phyloP scores from a whole-genome alignment of 2,329 filamentous ascomycete species.

The Ascocoryne sarcoides region DNA sequence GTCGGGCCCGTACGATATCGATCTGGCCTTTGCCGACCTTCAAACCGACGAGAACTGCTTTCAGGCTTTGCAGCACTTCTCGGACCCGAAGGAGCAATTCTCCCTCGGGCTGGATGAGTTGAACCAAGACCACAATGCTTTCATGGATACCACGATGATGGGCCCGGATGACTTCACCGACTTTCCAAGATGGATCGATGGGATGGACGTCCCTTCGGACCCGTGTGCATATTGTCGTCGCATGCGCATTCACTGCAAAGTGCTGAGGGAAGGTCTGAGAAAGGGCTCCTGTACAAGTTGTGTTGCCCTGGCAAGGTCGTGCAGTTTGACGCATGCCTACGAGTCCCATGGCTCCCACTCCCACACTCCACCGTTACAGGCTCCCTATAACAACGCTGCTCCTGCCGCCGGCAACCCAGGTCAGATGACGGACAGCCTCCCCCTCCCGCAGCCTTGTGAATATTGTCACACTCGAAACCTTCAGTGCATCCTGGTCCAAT shows the following conservation, averaged over 20 bases:
- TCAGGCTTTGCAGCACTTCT: constrained; percentile 50
- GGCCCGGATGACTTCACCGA: constrained; percentile 37
- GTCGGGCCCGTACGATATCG: constrained; percentile 34
- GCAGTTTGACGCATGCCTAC: constrained; percentile 48
- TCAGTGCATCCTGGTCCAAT: constrained; percentile 14
- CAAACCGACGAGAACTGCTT: constrained; percentile 53
- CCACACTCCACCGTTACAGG: too few relatives aligned
- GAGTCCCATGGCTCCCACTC: too few relatives aligned
- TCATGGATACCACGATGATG: constrained; percentile 28
- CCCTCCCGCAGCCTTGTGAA: constrained; percentile 13
- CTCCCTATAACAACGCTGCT: background rate
- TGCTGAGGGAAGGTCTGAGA: constrained; percentile 49
- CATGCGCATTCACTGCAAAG: constrained; percentile 51
- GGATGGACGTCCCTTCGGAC: constrained; percentile 20
- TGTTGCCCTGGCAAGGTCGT: constrained; percentile 48
- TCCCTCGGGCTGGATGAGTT: constrained; percentile 25
- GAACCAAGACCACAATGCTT: too few relatives aligned
- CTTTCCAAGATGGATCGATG: constrained; percentile 28
- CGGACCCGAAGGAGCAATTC: constrained; percentile 32
- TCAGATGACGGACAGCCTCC: background rate
- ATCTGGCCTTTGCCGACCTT: constrained; percentile 45
- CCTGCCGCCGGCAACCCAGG: background rate
- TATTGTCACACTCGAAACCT: constrained; percentile 15
- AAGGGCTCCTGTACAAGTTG: constrained; percentile 55
- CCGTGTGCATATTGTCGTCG: constrained; percentile 45